Evolutionary conservation across 2,329 filamentous ascomycete species (phyloP).

Genomic region (Talaromyces pinophilus): DNA sequence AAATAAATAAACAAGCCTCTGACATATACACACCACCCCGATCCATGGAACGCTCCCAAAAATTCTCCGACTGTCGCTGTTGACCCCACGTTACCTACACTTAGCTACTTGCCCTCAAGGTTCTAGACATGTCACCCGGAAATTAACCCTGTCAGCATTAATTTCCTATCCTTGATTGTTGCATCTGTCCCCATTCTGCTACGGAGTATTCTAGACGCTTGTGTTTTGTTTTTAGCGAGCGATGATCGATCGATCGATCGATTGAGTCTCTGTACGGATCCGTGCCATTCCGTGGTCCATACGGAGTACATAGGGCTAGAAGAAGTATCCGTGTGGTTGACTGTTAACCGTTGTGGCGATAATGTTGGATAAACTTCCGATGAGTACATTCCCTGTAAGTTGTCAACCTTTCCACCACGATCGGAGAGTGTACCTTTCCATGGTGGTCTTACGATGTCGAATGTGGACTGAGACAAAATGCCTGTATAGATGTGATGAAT

Average conservation of each 20-base stretch:
- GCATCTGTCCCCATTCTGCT: background rate
- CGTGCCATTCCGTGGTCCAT: background rate
- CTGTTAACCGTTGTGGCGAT: background rate
- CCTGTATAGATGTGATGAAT: background rate
- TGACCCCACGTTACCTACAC: background rate
- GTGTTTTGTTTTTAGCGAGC: background rate
- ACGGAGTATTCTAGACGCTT: background rate
- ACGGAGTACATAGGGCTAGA: background rate
- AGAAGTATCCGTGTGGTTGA: background rate
- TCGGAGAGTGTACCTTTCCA: background rate
- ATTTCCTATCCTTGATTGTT: background rate
- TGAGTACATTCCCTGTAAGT: background rate
- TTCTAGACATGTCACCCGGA: background rate
- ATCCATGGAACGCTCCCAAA: background rate
- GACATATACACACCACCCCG: background rate
- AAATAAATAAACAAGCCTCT: background rate
- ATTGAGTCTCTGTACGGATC: background rate
- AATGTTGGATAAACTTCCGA: background rate
- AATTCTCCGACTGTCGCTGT: background rate
- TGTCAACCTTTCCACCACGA: background rate
- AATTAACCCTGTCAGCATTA: slow-evolving; percentile 8
- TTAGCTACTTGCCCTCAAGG: background rate
- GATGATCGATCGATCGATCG: background rate
- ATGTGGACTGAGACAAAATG: background rate
- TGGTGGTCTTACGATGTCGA: background rate